phyloP scores from a whole-genome alignment of 164 flowering plant genomes.

The Magnolia sinica region DNA sequence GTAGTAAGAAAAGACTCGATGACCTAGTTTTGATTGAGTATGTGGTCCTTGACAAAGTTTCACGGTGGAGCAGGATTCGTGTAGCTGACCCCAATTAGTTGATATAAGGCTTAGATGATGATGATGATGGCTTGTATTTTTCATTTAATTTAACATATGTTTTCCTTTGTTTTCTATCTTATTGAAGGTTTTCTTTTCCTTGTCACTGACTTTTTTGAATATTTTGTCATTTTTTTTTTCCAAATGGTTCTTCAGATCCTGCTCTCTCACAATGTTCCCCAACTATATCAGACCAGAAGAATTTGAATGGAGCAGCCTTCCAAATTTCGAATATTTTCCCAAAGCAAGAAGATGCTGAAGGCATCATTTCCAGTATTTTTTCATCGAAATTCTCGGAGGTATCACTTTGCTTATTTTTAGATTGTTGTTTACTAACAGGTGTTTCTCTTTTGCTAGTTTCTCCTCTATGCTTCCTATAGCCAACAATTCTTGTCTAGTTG shows the following conservation, averaged over 20 bases:
- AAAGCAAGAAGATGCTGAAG: slow-evolving; percentile 45
- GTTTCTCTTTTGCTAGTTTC: no score
- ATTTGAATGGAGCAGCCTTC: slow-evolving; percentile 13
- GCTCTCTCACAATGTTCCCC: slow-evolving; percentile 34
- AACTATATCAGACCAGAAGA: slow-evolving; percentile 16
- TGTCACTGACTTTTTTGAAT: not conserved
- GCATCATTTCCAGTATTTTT: slow-evolving; percentile 37
- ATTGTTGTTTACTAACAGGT: not conserved
- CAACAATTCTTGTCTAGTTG: not conserved
- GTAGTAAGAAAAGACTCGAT: not conserved
- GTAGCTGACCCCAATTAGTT: not conserved
- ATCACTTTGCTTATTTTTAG: not conserved
- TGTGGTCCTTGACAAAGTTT: not conserved
- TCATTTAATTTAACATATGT: not conserved
- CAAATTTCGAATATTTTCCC: slow-evolving; percentile 8
- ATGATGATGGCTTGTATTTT: no score
- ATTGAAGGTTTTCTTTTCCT: not conserved
- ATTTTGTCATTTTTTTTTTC: not conserved
- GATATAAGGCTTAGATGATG: not conserved
- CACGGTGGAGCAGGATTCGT: not conserved
- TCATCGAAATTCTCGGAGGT: slow-evolving; percentile 60
- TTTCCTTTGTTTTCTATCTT: not conserved
- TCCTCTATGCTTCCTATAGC: no score
- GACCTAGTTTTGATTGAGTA: not conserved
- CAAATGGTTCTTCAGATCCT: slow-evolving; percentile 51